Evolutionary conservation across 305 asterid genomes (phyloP).

Genomic region (Ajuga reptans): DNA sequence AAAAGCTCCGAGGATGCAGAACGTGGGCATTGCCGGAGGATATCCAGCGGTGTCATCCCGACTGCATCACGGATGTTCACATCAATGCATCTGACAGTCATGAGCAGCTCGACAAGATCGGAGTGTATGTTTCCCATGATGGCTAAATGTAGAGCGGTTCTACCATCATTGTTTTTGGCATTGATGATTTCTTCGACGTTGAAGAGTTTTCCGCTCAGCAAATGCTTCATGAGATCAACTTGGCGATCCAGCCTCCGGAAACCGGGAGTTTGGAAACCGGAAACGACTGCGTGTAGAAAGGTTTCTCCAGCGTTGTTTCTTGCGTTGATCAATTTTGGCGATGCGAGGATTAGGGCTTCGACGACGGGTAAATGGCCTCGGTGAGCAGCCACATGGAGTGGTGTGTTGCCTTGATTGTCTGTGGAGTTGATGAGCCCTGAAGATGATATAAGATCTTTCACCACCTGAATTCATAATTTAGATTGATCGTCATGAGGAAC

Average conservation of each 20-base stretch:
- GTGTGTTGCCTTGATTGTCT: slow-evolving; percentile 75
- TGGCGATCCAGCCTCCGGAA: slow-evolving; percentile 76
- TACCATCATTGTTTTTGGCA: slow-evolving; percentile 42
- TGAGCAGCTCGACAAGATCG: slow-evolving; percentile 66
- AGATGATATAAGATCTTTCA: slow-evolving; percentile 41
- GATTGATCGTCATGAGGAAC: background rate
- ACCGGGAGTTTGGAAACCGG: slow-evolving; percentile 79
- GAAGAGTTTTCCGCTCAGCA: slow-evolving; percentile 42
- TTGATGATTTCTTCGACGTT: slow-evolving; percentile 47
- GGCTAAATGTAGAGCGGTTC: slow-evolving; percentile 77
- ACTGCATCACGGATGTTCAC: slow-evolving; percentile 57
- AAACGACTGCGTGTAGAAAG: slow-evolving; percentile 61
- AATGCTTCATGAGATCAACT: slow-evolving; percentile 56
- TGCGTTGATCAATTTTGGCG: slow-evolving; percentile 42
- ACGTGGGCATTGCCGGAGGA: slow-evolving; percentile 51
- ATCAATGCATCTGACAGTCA: slow-evolving; percentile 47
- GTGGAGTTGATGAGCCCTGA: slow-evolving; percentile 43
- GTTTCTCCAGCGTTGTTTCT: slow-evolving; percentile 65
- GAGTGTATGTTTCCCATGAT: slow-evolving; percentile 67
- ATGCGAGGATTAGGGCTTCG: slow-evolving; percentile 59
- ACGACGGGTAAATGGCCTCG: slow-evolving; percentile 76
- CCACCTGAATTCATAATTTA: slow-evolving; percentile 46
- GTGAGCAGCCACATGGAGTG: slow-evolving; percentile 79
- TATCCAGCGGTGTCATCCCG: slow-evolving; percentile 75
- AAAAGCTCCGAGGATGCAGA: slow-evolving; percentile 62